Percentiles rank a stretch among this genome's conserved stretches.
Evolutionary conservation across 192 early-diverging fungal species (phyloP).

Genomic region (Phycomyces blakesleeanus): DNA sequence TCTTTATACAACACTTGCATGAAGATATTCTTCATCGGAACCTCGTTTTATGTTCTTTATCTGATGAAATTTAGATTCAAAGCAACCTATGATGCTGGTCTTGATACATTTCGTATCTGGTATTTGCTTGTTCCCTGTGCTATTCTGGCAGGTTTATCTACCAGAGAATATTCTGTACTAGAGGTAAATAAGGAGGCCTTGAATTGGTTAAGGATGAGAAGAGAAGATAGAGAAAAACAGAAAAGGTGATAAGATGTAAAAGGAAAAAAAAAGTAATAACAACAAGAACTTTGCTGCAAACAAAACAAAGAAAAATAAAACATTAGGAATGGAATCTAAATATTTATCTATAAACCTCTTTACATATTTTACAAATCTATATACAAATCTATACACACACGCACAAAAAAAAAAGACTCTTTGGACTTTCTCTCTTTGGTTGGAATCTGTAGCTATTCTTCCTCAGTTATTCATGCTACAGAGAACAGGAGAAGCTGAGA

Average conservation of each 20-base stretch:
- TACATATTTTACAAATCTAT: too few relatives aligned
- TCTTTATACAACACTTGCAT: conserved; percentile 92
- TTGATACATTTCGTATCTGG: conserved; percentile 91
- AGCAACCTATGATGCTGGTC: conserved; percentile 87
- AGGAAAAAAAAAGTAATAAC: too few relatives aligned
- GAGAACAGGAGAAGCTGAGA: conserved; percentile 97
- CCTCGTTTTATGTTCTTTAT: conserved; percentile 85
- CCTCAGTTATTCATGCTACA: conserved; percentile 97
- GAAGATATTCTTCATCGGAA: conserved; percentile 92
- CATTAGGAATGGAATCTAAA: conserved; percentile 21
- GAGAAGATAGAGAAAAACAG: not conserved
- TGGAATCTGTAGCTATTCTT: conserved; percentile 95
- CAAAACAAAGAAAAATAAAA: too few relatives aligned
- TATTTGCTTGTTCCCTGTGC: conserved; percentile 72
- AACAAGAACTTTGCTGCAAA: too few relatives aligned
- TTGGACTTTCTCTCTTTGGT: conserved; percentile 96
- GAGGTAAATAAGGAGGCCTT: conserved; percentile 50
- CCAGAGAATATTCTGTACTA: conserved; percentile 63
- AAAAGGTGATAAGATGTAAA: conserved; percentile 5
- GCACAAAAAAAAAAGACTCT: conserved; percentile 58
- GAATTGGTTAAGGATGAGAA: not conserved
- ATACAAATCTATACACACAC: too few relatives aligned
- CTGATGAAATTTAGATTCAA: conserved; percentile 83
- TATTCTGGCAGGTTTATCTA: conserved; percentile 69
- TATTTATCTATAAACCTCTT: too few relatives aligned